phyloP scores from a whole-genome alignment of 306 rosid genomes.

The Medicago truncatula region DNA sequence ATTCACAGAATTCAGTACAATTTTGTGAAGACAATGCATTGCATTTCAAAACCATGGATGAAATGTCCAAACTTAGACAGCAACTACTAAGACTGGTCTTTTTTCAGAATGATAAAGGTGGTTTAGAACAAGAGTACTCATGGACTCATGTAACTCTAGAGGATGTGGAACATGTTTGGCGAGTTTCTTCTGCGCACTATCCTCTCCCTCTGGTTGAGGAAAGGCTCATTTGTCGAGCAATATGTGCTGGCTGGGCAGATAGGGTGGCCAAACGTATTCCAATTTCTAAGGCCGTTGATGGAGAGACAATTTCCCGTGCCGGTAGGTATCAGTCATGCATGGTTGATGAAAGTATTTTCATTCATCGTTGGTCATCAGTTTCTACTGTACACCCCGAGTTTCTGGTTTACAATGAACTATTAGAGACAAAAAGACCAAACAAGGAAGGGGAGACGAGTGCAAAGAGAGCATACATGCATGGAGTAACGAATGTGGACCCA shows the following conservation, averaged over 20 bases:
- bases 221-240: slow-evolving; percentile 77
- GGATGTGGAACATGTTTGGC: slow-evolving; percentile 73
- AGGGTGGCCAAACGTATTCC: slow-evolving; percentile 83
- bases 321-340: slow-evolving; percentile 73
- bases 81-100: slow-evolving; percentile 78
- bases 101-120: slow-evolving; percentile 51
- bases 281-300: slow-evolving; percentile 52
- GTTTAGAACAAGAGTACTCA: slow-evolving; percentile 60
- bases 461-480: slow-evolving; percentile 79
- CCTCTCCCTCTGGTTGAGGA: slow-evolving; percentile 78
- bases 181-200: slow-evolving; percentile 54
- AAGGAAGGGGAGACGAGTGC: slow-evolving; percentile 73
- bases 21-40: slow-evolving; percentile 74
- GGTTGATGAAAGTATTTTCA: slow-evolving; percentile 72
- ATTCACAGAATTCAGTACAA: slow-evolving; percentile 50
- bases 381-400: slow-evolving; percentile 74
- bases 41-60: slow-evolving; percentile 91
- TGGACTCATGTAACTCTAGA: slow-evolving; percentile 72
- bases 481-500: slow-evolving; percentile 75
- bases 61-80: slow-evolving; percentile 87
- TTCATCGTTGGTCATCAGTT: slow-evolving; percentile 76
- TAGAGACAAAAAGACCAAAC: slow-evolving; percentile 73
- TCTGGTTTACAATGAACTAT: slow-evolving; percentile 87
- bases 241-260: slow-evolving; percentile 99
- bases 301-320: slow-evolving; percentile 50